Evolutionary conservation across 371 early-diverging fungal genomes (phyloP).

Genomic region (Circinella umbellata): DNA sequence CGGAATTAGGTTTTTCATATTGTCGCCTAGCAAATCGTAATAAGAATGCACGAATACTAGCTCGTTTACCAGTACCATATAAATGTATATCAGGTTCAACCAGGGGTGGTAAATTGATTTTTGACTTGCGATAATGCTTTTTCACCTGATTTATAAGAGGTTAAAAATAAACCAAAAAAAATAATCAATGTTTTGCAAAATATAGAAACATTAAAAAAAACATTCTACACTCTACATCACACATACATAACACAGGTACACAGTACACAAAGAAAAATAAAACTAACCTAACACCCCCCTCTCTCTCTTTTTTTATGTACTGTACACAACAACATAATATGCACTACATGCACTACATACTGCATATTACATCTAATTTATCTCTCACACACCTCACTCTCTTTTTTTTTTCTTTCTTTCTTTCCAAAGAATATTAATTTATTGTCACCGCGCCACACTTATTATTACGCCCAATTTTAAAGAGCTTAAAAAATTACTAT

Average conservation of each 20-base stretch:
- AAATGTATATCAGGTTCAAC: constrained; percentile 21
- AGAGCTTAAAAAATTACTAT: neutral
- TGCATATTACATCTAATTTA: too few relatives aligned
- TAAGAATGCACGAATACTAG: constrained; percentile 27
- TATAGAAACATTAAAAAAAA: neutral
- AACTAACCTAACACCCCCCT: too few relatives aligned
- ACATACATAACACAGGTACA: too few relatives aligned
- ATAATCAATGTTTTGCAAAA: neutral
- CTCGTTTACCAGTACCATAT: constrained; percentile 21
- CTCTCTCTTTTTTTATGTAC: too few relatives aligned
- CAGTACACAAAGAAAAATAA: too few relatives aligned
- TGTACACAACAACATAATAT: too few relatives aligned
- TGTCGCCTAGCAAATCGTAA: constrained; percentile 25
- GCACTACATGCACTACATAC: too few relatives aligned
- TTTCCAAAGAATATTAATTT: neutral
- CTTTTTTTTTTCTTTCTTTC: too few relatives aligned
- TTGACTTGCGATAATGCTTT: constrained; percentile 35
- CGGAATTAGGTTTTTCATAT: constrained; percentile 40
- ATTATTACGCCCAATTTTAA: too few relatives aligned
- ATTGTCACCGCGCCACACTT: neutral
- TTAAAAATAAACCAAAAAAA: neutral
- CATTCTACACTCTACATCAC: too few relatives aligned
- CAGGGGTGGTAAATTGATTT: constrained; percentile 22
- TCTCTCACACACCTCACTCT: too few relatives aligned
- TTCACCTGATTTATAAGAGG: constrained; percentile 27